phyloP scores from a whole-genome alignment of 495 filamentous ascomycete genomes.

The Symbiotaphrina buchneri region DNA sequence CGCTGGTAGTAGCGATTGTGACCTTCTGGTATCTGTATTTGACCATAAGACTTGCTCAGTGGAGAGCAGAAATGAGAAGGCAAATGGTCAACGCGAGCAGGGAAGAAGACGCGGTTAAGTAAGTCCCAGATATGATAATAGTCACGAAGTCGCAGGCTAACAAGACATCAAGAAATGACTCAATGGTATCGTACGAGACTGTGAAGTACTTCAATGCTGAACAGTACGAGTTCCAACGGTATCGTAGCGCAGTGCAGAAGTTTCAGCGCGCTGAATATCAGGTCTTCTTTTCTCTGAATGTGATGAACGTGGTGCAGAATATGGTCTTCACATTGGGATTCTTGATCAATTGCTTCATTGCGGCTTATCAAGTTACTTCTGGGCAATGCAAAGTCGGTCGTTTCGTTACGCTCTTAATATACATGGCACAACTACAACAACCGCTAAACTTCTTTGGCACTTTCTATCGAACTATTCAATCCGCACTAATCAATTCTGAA shows the following conservation, averaged over 20 bases:
- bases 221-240: constrained; percentile 75
- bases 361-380: constrained; percentile 68
- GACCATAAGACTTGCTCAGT: constrained; percentile 87
- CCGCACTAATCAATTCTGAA: constrained; percentile 91
- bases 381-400: constrained; percentile 47
- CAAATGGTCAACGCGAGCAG: constrained; percentile 87
- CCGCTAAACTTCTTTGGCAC: constrained; percentile 96
- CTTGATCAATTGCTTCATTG: constrained; percentile 62
- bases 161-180: constrained; percentile 48
- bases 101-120: constrained; percentile 88
- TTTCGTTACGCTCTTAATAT: constrained; percentile 65
- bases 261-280: constrained; percentile 78
- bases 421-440: constrained; percentile 79
- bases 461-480: constrained; percentile 91
- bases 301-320: constrained; percentile 90
- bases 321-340: constrained; percentile 83
- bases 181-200: constrained; percentile 92
- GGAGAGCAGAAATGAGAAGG: constrained; percentile 70
- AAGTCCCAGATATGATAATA: too few relatives aligned
- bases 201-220: constrained; percentile 99
- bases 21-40: constrained; percentile 95
- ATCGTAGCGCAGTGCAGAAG: constrained; percentile 51
- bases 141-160: too few relatives aligned
- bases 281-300: constrained; percentile 64
- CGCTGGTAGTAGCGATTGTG: constrained; percentile 72